phyloP scores from a whole-genome alignment of 1,284 basidiomycete species.

The Sanghuangporus weigelae region DNA sequence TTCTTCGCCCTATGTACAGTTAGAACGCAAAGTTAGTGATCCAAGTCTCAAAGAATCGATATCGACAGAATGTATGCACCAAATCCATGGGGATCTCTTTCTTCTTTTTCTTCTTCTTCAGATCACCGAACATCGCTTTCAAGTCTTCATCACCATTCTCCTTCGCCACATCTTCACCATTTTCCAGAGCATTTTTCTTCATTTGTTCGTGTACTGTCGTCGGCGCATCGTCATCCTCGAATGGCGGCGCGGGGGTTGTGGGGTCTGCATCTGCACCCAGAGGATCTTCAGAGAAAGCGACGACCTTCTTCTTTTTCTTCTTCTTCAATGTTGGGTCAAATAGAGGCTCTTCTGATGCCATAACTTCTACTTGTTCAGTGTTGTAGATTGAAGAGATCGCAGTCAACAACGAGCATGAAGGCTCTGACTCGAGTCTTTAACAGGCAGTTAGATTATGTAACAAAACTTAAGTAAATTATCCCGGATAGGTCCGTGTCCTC shows the following conservation, averaged over 20 bases:
- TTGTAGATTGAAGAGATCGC: slow-evolving; percentile 19
- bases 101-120: slow-evolving; percentile 94
- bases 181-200: slow-evolving; percentile 42
- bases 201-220: slow-evolving; percentile 71
- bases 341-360: slow-evolving; percentile 67
- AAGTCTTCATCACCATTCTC: slow-evolving; percentile 65
- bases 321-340: slow-evolving; percentile 84
- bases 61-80: slow-evolving; percentile 39
- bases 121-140: slow-evolving; percentile 80
- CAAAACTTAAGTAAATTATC: slow-evolving; percentile 1
- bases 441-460: neutral
- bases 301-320: slow-evolving; percentile 77
- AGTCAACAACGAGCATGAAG: slow-evolving; percentile 19
- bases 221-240: slow-evolving; percentile 64
- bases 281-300: slow-evolving; percentile 79
- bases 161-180: slow-evolving; percentile 30
- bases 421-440: neutral
- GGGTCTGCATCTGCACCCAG: slow-evolving; percentile 80
- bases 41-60: neutral
- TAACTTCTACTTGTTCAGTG: slow-evolving; percentile 9
- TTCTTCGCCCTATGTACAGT: slow-evolving; percentile 44
- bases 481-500: slow-evolving; percentile 13
- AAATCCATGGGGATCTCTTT: slow-evolving; percentile 83
- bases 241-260: slow-evolving; percentile 64
- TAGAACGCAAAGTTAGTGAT: slow-evolving; percentile 7